A percentile compares a stretch with the other conserved stretches of the same genome.
Conservation (phyloP, 257 asterid species). For the Anisodus tanguticus region DNA sequence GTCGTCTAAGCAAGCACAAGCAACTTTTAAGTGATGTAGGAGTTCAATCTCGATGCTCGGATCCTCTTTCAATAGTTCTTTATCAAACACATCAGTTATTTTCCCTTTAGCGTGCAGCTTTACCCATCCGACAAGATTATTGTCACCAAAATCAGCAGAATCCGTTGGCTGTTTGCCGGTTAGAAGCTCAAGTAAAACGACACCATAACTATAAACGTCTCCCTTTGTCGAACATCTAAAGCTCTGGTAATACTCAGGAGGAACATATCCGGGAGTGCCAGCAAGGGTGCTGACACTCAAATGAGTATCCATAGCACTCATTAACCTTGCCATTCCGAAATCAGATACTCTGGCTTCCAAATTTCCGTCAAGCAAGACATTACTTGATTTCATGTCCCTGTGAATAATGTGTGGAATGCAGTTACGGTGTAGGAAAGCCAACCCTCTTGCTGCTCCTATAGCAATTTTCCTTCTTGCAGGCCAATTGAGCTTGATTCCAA, state of each 20-base stretch:
- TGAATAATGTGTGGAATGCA: slow-evolving; percentile 94
- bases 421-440: slow-evolving; percentile 86
- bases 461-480: slow-evolving; percentile 76
- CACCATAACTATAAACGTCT: slow-evolving; percentile 94
- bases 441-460: slow-evolving; percentile 83
- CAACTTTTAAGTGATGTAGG: slow-evolving; percentile 71
- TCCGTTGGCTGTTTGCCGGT: slow-evolving; percentile 86
- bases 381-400: slow-evolving; percentile 96
- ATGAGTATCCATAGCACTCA: slow-evolving; percentile 93
- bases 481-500: slow-evolving; percentile 78
- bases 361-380: slow-evolving; percentile 80
- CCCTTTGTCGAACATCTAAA: slow-evolving; percentile 86
- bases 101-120: slow-evolving; percentile 65
- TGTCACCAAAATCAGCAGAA: slow-evolving; percentile 89
- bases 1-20: slow-evolving; percentile 80
- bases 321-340: slow-evolving; percentile 91
- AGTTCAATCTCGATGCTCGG: slow-evolving; percentile 76
- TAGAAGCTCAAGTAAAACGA: slow-evolving; percentile 84
- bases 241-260: slow-evolving; percentile 95
- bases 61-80: slow-evolving; percentile 65
- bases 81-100: slow-evolving; percentile 76
- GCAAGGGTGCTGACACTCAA: slow-evolving; percentile 91
- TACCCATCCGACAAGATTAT: slow-evolving; percentile 95
- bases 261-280: slow-evolving; percentile 96
- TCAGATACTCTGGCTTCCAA: slow-evolving; percentile 91